Base-by-base conservation (phyloP, 176 grass and related monocot genomes). In the Elymus sibiricus region DNA sequence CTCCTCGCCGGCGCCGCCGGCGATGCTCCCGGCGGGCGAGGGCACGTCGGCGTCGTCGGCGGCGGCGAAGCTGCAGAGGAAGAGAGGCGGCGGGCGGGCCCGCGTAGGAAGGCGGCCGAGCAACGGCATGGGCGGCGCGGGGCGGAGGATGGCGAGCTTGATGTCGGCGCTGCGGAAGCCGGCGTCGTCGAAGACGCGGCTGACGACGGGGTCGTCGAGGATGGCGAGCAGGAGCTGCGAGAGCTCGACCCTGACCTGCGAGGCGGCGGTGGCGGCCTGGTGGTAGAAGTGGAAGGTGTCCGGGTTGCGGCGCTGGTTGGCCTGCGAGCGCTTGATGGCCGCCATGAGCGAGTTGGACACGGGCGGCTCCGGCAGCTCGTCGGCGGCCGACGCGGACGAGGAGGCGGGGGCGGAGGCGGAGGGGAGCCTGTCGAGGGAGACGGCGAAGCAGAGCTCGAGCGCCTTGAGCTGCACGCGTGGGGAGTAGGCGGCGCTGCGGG, bases 301-400 rank as follows among this genome's bases (percentile, higher is more conserved):
- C 6, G 87, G 93, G 64, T 95, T 95, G 35, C 95, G 82, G 1
- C 93, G 78, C 89, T 92, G 93, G 83, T 90, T 95, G 27, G 91
- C 93, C 87, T 98, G 95, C 3, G 95, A 95, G 27, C 93, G 89
- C 89, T 92, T 98, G 85, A 98, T 92, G 58, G 95, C 93, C 3
- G 95, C 91, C 95, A 98, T 95, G 32, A 98, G 93, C 13, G 93
- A 98, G 91, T 98, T 98, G 29, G 95, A 93, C 0, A 95, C 85
- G 24, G 93, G 93, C 16, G 95, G 95, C 25, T 93, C 92, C 1
- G 38, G 55, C 55, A 22, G 28, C 0, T 17, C 29, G 3, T 29
- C 6, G 5, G 21, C 14, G 0, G 70, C 51, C 16, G 58, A 24
- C 5, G 72, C 2, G 19, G 78, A 24, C 21, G 67, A 9, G 4